Percentiles rank a stretch among this genome's conserved stretches.
phyloP scores from a whole-genome alignment of 2,329 filamentous ascomycete genomes.

The Penicillium sp. region DNA sequence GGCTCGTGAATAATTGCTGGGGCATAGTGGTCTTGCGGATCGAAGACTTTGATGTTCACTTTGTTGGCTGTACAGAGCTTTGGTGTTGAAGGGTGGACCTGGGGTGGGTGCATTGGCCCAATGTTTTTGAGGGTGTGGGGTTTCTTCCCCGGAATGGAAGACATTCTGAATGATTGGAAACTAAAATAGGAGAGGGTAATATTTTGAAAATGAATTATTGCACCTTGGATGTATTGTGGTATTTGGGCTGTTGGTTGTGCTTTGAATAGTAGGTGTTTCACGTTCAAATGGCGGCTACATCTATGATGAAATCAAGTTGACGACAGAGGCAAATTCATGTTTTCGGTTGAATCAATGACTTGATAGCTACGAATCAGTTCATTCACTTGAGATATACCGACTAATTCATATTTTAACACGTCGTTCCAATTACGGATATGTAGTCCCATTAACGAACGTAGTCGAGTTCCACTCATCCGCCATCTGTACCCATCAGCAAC shows the following conservation, averaged over 20 bases:
- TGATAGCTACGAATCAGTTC: neutral
- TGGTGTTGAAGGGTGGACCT: neutral
- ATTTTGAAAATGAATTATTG: neutral
- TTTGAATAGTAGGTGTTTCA: too few species aligned
- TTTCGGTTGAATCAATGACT: neutral
- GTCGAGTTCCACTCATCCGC: constrained; percentile 24
- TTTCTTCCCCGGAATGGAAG: neutral
- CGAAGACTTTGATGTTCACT: neutral
- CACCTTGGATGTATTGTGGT: neutral
- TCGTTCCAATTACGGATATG: neutral
- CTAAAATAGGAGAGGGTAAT: too few species aligned
- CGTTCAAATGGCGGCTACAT: neutral
- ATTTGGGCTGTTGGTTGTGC: neutral
- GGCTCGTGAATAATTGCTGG: neutral
- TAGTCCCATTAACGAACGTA: constrained; percentile 11
- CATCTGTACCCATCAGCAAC: constrained; percentile 10
- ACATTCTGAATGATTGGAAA: neutral
- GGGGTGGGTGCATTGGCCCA: neutral
- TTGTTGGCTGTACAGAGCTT: neutral
- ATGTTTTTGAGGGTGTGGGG: neutral
- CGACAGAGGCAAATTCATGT: neutral
- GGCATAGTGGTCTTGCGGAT: neutral
- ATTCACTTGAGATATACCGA: neutral
- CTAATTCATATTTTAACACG: neutral
- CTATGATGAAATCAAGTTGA: neutral